These are phyloP conservation scores for Kregervanrija delftensis DNA, from an alignment of 805 yeast species.

Conservation along the genomic window DNA sequence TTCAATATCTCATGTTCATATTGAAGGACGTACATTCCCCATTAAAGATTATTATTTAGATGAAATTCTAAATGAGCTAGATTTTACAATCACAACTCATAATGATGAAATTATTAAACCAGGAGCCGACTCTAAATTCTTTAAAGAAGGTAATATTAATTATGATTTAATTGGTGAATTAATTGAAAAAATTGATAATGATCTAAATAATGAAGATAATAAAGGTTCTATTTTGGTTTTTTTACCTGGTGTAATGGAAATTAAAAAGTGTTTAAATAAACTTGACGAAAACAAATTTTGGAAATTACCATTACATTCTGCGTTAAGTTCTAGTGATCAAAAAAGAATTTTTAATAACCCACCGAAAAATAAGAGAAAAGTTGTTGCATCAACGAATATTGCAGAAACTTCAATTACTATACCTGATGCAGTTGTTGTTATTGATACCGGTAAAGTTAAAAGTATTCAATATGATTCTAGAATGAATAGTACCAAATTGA, in stretches of 20 bases:
- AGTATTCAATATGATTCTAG: slow-evolving; percentile 63
- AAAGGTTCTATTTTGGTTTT: slow-evolving; percentile 78
- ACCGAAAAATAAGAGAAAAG: slow-evolving; percentile 53
- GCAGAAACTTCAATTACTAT: slow-evolving; percentile 98
- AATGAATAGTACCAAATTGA: slow-evolving; percentile 60
- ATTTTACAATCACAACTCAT: slow-evolving; percentile 41
- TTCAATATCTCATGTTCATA: slow-evolving; percentile 57
- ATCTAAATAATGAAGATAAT: slow-evolving; percentile 33
- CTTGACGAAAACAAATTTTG: slow-evolving; percentile 27
- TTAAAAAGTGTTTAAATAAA: slow-evolving; percentile 53
- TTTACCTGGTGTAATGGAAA: slow-evolving; percentile 88
- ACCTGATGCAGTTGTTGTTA: slow-evolving; percentile 87
- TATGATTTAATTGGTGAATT: slow-evolving; percentile 62
- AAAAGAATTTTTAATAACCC: slow-evolving; percentile 60
- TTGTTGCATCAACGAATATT: slow-evolving; percentile 85
- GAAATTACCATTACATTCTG: slow-evolving; percentile 80
- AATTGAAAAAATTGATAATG: slow-evolving; percentile 45
- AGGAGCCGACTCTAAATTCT: slow-evolving; percentile 57
- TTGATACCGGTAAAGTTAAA: slow-evolving; percentile 84
- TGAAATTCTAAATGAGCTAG: slow-evolving; percentile 47
- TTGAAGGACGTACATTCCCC: slow-evolving; percentile 92
- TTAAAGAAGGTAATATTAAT: slow-evolving; percentile 62
- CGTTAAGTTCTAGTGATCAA: slow-evolving; percentile 77
- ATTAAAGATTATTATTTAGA: slow-evolving; percentile 73
- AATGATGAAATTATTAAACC: slow-evolving; percentile 37